Evolutionary conservation across 1,284 basidiomycete genomes (phyloP), one percentile per base, ranked within the genome.

Genomic region (Pseudomicrostroma phylloplanum): DNA sequence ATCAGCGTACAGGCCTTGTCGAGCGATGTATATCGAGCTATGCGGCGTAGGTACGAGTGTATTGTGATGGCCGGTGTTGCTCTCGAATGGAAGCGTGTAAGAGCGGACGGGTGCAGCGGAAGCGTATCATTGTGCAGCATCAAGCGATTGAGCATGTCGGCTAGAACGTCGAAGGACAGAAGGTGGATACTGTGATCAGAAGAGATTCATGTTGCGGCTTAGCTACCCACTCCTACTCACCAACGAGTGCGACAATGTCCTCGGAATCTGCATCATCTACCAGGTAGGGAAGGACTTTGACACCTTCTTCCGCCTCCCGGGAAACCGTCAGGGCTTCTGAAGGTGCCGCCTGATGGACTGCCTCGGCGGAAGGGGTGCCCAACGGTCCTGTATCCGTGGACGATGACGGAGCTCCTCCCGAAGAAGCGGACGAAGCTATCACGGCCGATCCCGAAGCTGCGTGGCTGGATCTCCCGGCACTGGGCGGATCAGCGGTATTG

Each of bases 41-140:
- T 77, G 23, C 77, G 74, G 2, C 69, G 69, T 23, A 79, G 63
- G 56, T 79, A 79, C 9, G 74, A 69, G 4, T 65, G 65, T 6
- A 79, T 67, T 19, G 69, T 67, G 58, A 79, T 79, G 49, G 67
- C 71, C 56, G 77, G 77, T 6, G 76, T 71, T 2, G 76, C 77
- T 8, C 77, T 64, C 0, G 77, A 79, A 58, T 79, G 77, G 61
- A 79, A 79, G 12, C 77, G 71, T 1, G 77, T 79, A 1, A 79
- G 66, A 0, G 72, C 68, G 25, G 77, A 71, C 1, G 77, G 76
- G 36, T 77, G 76, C 26, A 78, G 68, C 6, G 77, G 77, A 2
- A 79, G 71, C 30, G 61, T 64, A 57, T 79, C 77, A 63, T 79
- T 79, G 67, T 79, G 77, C 23, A 71, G 58, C 23, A 69, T 76